Conservation (phyloP, 2,329 filamentous ascomycete species). For the Neofusicoccum sp. region DNA sequence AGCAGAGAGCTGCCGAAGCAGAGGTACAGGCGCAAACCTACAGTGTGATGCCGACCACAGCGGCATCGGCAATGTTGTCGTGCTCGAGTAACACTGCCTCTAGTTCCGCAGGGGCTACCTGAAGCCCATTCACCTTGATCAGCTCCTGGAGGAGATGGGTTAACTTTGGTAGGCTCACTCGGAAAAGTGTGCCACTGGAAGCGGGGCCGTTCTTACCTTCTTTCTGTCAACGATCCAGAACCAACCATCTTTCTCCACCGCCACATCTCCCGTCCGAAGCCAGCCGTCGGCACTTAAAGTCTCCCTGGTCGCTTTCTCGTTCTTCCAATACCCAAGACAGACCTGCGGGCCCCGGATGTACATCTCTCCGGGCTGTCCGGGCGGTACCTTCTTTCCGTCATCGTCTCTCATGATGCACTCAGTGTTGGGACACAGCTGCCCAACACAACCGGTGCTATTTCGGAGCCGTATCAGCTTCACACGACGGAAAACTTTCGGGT, state of each 20-base stretch:
- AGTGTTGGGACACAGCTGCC: constrained; percentile 71
- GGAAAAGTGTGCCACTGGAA: too few relatives aligned
- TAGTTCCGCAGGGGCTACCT: constrained; percentile 64
- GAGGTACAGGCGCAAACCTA: constrained; percentile 30
- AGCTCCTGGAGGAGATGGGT: constrained; percentile 46
- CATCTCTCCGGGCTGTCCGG: constrained; percentile 66
- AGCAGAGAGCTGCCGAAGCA: background rate
- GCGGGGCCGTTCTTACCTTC: constrained; percentile 49
- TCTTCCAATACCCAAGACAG: constrained; percentile 77
- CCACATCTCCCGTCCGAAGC: constrained; percentile 73
- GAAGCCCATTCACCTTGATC: constrained; percentile 65
- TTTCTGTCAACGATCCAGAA: constrained; percentile 73
- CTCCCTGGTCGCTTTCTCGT: constrained; percentile 66
- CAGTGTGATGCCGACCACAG: constrained; percentile 67
- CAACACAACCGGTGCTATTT: constrained; percentile 55
- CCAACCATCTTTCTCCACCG: constrained; percentile 58
- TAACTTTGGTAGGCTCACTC: background rate
- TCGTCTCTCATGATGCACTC: constrained; percentile 68
- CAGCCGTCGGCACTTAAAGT: constrained; percentile 66
- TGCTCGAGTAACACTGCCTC: constrained; percentile 61
- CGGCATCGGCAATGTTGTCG: constrained; percentile 62
- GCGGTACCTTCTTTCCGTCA: constrained; percentile 53
- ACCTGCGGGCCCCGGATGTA: constrained; percentile 73
- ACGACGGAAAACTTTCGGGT: background rate
- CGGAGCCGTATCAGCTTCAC: constrained; percentile 42